A percentile compares a stretch with the other conserved stretches of the same genome.
phyloP scores from a whole-genome alignment of 1,284 basidiomycete species.

The Ceratobasidium theobromae region DNA sequence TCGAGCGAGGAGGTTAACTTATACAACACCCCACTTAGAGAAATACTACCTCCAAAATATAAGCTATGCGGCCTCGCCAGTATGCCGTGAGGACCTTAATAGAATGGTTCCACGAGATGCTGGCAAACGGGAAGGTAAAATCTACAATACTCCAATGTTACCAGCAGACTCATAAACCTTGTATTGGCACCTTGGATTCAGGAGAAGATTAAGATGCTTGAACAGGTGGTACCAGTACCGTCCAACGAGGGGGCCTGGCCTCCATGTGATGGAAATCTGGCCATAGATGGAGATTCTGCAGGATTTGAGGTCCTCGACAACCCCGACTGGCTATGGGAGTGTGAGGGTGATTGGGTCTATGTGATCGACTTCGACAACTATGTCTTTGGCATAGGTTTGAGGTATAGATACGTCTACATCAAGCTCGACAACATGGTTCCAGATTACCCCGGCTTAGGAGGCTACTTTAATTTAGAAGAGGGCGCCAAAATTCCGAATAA shows the following conservation, averaged over 20 bases:
- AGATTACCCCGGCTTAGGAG: neutral
- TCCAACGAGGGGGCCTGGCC: neutral
- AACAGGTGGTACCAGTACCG: neutral
- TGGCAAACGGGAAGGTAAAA: neutral
- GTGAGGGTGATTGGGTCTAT: neutral
- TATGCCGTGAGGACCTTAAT: neutral
- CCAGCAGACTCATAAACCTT: too few relatives aligned
- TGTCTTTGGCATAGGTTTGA: constrained; percentile 6
- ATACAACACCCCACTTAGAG: neutral
- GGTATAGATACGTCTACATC: constrained; percentile 2
- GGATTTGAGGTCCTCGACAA: neutral
- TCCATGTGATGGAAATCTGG: too few relatives aligned
- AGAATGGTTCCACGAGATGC: neutral
- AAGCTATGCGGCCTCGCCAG: neutral
- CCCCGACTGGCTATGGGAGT: neutral
- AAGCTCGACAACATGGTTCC: constrained; percentile 11
- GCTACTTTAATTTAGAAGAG: neutral
- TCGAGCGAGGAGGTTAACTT: neutral
- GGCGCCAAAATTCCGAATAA: neutral
- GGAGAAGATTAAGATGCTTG: neutral
- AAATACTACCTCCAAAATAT: neutral
- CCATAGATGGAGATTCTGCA: neutral
- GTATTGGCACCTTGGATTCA: neutral
- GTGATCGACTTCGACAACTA: constrained; percentile 11
- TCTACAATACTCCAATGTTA: too few relatives aligned